Evolutionary conservation across 352 stramenopile species (phyloP).

Genomic region (Pythium chondricola): DNA sequence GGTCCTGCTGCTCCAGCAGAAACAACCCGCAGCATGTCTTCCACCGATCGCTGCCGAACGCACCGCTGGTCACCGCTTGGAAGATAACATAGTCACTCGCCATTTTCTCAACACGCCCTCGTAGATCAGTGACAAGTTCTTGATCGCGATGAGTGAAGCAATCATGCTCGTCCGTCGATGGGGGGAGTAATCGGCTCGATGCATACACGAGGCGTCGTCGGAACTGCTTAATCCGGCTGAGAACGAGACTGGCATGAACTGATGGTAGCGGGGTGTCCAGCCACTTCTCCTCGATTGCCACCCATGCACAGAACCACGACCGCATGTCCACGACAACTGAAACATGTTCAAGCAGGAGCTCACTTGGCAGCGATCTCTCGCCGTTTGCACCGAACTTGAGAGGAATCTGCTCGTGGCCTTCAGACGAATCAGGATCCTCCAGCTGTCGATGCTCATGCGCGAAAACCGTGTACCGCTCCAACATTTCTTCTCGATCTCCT

Average conservation of each 20-base stretch:
- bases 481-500: conserved; percentile 34
- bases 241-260: conserved; percentile 40
- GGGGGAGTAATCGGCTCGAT: conserved; percentile 21
- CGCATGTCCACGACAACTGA: conserved; percentile 49
- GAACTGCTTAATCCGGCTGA: conserved; percentile 56
- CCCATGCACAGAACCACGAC: conserved; percentile 51
- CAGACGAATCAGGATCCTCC: conserved; percentile 2
- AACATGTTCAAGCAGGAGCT: conserved; percentile 45
- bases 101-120: conserved; percentile 38
- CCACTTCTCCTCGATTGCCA: conserved; percentile 41
- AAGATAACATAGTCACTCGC: conserved; percentile 38
- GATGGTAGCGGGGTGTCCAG: conserved; percentile 24
- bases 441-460: conserved; percentile 36
- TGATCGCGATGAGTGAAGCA: conserved; percentile 20
- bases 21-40: conserved; percentile 5
- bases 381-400: no score
- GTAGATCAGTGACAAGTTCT: conserved; percentile 26
- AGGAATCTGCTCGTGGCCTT: conserved; percentile 1
- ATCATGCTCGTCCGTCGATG: not conserved
- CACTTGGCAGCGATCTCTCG: conserved; percentile 27
- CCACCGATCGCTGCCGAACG: conserved; percentile 41
- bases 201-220: conserved; percentile 37
- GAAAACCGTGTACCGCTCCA: conserved; percentile 32
- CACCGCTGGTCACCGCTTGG: conserved; percentile 32
- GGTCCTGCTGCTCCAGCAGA: conserved; percentile 1